These are phyloP conservation scores for Phlebiopsis flavidoalba DNA, from an alignment of 768 basidiomycete species.

Conservation along the genomic window DNA sequence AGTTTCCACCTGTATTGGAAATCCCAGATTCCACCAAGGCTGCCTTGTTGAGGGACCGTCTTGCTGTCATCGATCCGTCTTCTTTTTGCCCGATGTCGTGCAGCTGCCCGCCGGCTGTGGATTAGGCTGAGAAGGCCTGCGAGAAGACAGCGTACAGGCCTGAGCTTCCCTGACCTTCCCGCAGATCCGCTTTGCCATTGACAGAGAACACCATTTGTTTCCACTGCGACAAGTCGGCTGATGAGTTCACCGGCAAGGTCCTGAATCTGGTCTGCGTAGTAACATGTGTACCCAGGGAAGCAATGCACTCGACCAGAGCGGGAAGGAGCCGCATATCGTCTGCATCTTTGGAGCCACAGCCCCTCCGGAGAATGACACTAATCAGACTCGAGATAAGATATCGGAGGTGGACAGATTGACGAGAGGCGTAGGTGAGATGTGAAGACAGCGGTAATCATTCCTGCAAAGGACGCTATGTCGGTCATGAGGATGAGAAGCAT, in stretches of 20 bases:
- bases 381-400: constrained; percentile 75
- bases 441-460: constrained; percentile 82
- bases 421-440: constrained; percentile 74
- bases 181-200: constrained; percentile 18
- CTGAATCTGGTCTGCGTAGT: constrained; percentile 95
- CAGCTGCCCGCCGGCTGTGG: constrained; percentile 52
- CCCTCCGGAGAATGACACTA: constrained; percentile 65
- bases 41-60: constrained; percentile 1
- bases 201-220: constrained; percentile 49
- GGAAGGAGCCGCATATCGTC: constrained; percentile 65
- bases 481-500: constrained; percentile 36
- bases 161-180: constrained; percentile 38
- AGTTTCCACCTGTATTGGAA: constrained; percentile 10
- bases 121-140: constrained; percentile 69
- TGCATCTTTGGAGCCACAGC: constrained; percentile 51
- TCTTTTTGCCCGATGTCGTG: constrained; percentile 33
- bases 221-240: constrained; percentile 64
- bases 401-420: constrained; percentile 91
- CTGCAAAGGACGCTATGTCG: constrained; percentile 59
- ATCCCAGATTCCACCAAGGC: constrained; percentile 7
- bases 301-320: constrained; percentile 67
- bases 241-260: constrained; percentile 85
- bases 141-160: constrained; percentile 64
- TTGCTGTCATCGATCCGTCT: constrained; percentile 20
- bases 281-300: constrained; percentile 88